Evolutionary conservation across 805 yeast species (phyloP), one percentile per base, ranked within the genome.

Genomic region (Wickerhamiella azymoides): DNA sequence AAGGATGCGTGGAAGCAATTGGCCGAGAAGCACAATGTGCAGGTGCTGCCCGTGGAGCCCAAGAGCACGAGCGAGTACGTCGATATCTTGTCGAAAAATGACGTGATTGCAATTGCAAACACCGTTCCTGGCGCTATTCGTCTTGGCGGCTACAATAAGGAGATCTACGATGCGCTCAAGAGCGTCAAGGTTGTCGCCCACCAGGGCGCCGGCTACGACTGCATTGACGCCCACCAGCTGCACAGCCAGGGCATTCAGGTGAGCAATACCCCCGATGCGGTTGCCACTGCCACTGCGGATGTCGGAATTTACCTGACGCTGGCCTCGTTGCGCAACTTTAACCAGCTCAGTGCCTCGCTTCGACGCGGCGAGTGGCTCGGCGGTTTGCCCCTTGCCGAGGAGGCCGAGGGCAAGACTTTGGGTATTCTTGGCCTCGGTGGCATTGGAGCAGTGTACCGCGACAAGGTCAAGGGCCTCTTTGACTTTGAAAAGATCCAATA

Each of bases 341-440:
- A 61, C 49, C 53, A 55, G 33, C 72, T 76, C 17, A 74, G 70
- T 49, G 58, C 61, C 40, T 56, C 57, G 45, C 56, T 73, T 44
- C 58, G 66, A 5, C 57, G 61, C 30, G 79, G 79, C 37, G 57
- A 66, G 37, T 76, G 77, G 74, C 51, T 59, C 39, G 68, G 62
- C 10, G 70, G 66, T 3, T 64, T 66, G 2, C 64, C 64, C 2
- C 52, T 67, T 17, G 80, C 78, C 26, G 62, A 60, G 43, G 73
- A 69, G 47, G 78, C 79, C 27, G 67, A 67, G 48, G 71, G 71
- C 25, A 68, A 68, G 54, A 66, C 66, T 5, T 67, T 76, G 16
- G 82, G 81, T 3, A 73, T 76, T 45, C 61, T 76, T 33, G 82
- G 82, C 2, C 65, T 77, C 69, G 82, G 82, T 6, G 80, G 80